Conservation (phyloP, 1,139 yeast species). For the Groenewaldozyma sp. region DNA sequence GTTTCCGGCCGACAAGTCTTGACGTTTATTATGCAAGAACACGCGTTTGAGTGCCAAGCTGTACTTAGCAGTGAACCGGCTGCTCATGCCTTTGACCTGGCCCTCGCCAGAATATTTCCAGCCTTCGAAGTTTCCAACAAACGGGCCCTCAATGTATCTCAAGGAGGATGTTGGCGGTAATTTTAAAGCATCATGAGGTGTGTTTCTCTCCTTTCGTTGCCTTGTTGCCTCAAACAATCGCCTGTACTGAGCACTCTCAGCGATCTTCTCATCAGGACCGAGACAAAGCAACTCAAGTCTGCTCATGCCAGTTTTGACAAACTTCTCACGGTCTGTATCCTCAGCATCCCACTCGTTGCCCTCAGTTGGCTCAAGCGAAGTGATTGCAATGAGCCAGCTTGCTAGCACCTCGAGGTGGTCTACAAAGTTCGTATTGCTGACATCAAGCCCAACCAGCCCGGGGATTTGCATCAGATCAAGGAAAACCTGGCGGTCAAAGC, state of each 20-base stretch:
- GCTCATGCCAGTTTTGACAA: too few relatives aligned
- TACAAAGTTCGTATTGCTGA: neutral
- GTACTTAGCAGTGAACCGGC: constrained; percentile 9
- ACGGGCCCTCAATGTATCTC: too few relatives aligned
- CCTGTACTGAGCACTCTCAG: neutral
- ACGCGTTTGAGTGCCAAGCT: constrained; percentile 10
- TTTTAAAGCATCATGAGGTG: neutral
- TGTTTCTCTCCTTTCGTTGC: neutral
- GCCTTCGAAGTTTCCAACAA: neutral
- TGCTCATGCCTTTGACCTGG: constrained; percentile 7
- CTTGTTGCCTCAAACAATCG: neutral
- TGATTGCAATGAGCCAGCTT: neutral
- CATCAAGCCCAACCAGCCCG: neutral
- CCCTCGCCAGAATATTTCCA: neutral
- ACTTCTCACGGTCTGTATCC: too few relatives aligned
- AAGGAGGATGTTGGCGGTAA: neutral
- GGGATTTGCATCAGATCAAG: neutral
- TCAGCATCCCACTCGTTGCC: too few relatives aligned
- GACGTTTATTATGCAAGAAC: constrained; percentile 2
- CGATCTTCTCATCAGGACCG: neutral
- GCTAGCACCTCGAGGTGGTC: neutral
- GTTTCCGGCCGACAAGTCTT: neutral
- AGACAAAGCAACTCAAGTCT: neutral
- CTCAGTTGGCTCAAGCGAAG: too few relatives aligned
- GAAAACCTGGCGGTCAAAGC: constrained; percentile 1